phyloP scores from a whole-genome alignment of 176 grass and related monocot species.

The Aegilops tauschii region DNA sequence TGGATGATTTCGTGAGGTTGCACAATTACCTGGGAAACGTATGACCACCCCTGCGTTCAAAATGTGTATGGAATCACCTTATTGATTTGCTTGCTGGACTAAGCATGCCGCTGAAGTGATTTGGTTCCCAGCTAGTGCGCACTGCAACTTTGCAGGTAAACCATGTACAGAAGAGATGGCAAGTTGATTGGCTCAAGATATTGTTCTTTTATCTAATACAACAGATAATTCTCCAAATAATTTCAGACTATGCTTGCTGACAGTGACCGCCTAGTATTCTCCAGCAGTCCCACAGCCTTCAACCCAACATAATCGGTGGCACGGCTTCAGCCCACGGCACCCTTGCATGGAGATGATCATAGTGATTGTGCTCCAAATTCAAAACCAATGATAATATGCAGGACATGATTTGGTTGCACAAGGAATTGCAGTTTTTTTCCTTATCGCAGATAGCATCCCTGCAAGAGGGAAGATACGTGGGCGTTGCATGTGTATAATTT shows the following conservation, averaged over 20 bases:
- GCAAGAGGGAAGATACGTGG: neutral
- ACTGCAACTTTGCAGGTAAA: conserved; percentile 18
- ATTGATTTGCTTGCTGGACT: neutral
- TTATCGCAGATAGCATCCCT: neutral
- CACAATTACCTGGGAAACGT: conserved; percentile 58
- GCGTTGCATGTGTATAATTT: neutral
- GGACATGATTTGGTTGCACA: neutral
- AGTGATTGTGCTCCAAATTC: neutral
- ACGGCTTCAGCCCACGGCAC: neutral
- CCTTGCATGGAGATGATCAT: neutral
- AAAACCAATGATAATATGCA: neutral
- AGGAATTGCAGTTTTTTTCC: neutral
- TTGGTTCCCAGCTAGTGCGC: neutral
- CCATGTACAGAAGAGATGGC: neutral
- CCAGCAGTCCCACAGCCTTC: neutral
- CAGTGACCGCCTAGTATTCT: neutral
- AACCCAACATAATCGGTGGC: neutral
- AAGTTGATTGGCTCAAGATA: neutral
- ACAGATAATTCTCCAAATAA: neutral
- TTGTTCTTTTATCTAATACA: neutral
- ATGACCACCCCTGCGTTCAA: conserved; percentile 20
- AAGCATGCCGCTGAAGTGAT: neutral
- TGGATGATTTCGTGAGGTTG: conserved; percentile 91
- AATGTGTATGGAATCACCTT: neutral
- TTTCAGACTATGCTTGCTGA: conserved; percentile 16